Evolutionary conservation across 2,329 filamentous ascomycete genomes (phyloP).

Genomic region (Neonectria punicea): DNA sequence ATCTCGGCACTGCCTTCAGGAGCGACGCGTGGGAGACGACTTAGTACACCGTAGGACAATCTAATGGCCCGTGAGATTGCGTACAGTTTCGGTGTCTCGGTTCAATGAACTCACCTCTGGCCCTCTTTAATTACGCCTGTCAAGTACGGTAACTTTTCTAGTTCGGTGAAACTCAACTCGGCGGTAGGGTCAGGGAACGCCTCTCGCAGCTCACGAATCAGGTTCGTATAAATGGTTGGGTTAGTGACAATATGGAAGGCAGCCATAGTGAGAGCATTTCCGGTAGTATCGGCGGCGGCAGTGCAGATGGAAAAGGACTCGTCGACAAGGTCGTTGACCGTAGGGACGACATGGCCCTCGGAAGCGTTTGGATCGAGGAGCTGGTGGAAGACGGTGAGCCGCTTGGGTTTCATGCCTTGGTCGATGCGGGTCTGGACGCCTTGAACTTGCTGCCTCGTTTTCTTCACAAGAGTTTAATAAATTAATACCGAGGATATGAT

Average conservation of each 20-base stretch:
- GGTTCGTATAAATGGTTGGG: slow-evolving; percentile 7
- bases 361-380: slow-evolving; percentile 17
- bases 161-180: slow-evolving; percentile 2
- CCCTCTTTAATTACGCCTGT: slow-evolving; percentile 22
- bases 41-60: slow-evolving; percentile 20
- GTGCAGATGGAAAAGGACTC: slow-evolving; percentile 22
- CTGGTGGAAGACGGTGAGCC: slow-evolving; percentile 20
- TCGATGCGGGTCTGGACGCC: slow-evolving; percentile 16
- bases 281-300: slow-evolving; percentile 17
- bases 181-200: slow-evolving; percentile 15
- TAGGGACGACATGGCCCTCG: slow-evolving; percentile 8
- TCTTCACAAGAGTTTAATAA: neutral
- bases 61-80: neutral
- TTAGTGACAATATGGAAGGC: slow-evolving; percentile 21
- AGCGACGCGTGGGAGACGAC: slow-evolving; percentile 20
- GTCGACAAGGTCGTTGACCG: slow-evolving; percentile 4
- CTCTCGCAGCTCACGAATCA: slow-evolving; percentile 15
- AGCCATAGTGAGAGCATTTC: slow-evolving; percentile 21
- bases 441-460: slow-evolving; percentile 14
- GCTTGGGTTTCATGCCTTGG: slow-evolving; percentile 12
- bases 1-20: slow-evolving; percentile 14
- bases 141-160: slow-evolving; percentile 18
- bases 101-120: slow-evolving; percentile 6
- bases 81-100: neutral
- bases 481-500: neutral